Conservation (phyloP, 495 filamentous ascomycete species). For the Acidomyces sp. region DNA sequence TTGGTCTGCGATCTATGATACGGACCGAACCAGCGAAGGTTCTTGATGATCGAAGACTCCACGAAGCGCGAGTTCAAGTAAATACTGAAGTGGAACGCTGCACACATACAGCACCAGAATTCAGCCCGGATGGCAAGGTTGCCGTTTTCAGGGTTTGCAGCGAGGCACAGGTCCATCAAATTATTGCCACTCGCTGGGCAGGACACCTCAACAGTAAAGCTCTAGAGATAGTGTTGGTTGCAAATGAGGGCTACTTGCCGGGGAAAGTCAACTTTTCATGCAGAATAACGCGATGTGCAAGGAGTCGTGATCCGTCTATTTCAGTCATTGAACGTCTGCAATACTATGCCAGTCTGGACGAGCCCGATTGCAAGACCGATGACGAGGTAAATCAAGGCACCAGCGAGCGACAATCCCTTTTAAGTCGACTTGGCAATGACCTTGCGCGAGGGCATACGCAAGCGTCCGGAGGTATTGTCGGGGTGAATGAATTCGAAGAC, state of each 20-base stretch:
- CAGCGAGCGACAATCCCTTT: constrained; percentile 28
- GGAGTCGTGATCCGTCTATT: constrained; percentile 33
- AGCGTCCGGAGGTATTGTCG: constrained; percentile 44
- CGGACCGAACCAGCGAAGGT: constrained; percentile 33
- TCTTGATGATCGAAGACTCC: constrained; percentile 32
- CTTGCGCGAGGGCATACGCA: constrained; percentile 48
- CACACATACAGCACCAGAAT: constrained; percentile 42
- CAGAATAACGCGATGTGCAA: constrained; percentile 37
- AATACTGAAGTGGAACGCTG: constrained; percentile 42
- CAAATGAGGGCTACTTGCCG: constrained; percentile 45
- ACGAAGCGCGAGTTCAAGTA: constrained; percentile 37
- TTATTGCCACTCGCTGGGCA: constrained; percentile 49
- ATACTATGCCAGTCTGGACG: constrained; percentile 28
- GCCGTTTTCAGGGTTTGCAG: constrained; percentile 43
- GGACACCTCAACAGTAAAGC: constrained; percentile 36
- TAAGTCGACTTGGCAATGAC: constrained; percentile 37
- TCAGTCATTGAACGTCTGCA: constrained; percentile 43
- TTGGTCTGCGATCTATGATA: constrained; percentile 39
- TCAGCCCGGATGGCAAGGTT: constrained; percentile 41
- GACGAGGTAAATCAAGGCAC: neutral
- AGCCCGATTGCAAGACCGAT: constrained; percentile 13
- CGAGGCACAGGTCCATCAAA: constrained; percentile 42
- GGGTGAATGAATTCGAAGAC: constrained; percentile 46
- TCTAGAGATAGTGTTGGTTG: constrained; percentile 43
- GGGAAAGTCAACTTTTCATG: constrained; percentile 48